Conservation (phyloP, 2,329 filamentous ascomycete genomes). For the Clarireedia paspali region DNA sequence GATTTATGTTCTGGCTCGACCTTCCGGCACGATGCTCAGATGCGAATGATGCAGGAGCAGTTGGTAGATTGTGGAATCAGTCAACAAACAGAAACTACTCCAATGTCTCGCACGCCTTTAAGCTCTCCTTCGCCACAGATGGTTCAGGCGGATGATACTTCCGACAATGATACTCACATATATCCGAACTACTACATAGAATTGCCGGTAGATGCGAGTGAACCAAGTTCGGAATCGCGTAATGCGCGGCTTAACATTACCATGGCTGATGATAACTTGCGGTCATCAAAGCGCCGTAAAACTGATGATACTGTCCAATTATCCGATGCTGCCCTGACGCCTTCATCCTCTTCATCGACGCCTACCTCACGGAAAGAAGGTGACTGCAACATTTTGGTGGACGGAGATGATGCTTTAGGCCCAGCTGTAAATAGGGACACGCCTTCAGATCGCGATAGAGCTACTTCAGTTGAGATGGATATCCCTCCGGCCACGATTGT, state of each 20-base stretch:
- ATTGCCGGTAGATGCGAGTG: background rate
- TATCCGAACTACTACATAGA: background rate
- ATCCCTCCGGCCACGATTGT: background rate
- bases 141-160: background rate
- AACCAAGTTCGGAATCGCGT: slow-evolving; percentile 4
- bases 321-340: background rate
- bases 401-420: too few species aligned
- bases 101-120: background rate
- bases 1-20: slow-evolving; percentile 50
- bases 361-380: slow-evolving; percentile 7
- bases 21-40: slow-evolving; percentile 60
- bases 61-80: background rate
- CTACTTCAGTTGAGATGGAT: background rate
- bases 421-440: too few species aligned
- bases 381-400: background rate
- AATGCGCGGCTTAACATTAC: slow-evolving; percentile 17
- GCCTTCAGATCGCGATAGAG: background rate
- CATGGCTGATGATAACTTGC: background rate
- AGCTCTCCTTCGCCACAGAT: background rate
- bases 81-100: background rate
- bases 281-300: background rate
- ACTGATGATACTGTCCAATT: background rate
- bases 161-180: background rate
- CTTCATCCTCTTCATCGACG: background rate
- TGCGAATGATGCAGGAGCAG: slow-evolving; percentile 34